These are phyloP conservation scores for Naegleria lovaniensis DNA, from an alignment of 208 protist species.

Conservation along the genomic window DNA sequence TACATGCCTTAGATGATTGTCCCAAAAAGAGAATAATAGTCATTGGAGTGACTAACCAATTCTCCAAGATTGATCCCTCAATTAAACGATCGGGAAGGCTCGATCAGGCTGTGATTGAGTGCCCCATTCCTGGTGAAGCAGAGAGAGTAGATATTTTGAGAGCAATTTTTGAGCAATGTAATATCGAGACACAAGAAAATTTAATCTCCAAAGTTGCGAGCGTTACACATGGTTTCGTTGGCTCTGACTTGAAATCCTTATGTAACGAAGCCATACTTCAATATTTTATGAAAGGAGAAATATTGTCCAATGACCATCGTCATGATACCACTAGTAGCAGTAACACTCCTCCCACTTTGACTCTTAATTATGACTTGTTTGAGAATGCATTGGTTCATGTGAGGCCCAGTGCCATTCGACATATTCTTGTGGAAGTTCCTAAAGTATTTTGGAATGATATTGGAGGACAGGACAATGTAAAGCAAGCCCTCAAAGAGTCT, in stretches of 20 bases:
- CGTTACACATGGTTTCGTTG: constrained; percentile 57
- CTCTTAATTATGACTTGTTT: constrained; percentile 58
- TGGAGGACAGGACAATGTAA: constrained; percentile 80
- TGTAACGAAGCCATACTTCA: constrained; percentile 37
- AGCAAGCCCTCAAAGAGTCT: constrained; percentile 74
- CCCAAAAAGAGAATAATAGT: constrained; percentile 11
- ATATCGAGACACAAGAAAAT: not conserved
- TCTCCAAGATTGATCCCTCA: not conserved
- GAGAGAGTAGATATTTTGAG: not conserved
- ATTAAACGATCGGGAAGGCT: not conserved
- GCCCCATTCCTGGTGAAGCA: not conserved
- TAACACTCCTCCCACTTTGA: not conserved
- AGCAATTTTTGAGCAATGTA: not conserved
- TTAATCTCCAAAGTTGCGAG: constrained; percentile 38
- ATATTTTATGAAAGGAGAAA: not conserved
- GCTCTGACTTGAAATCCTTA: constrained; percentile 46
- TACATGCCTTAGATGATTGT: not conserved
- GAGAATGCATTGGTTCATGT: constrained; percentile 57
- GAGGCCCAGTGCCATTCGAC: constrained; percentile 73
- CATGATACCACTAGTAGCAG: not conserved
- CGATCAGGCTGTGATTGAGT: not conserved
- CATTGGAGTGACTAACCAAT: not conserved
- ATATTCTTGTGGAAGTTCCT: constrained; percentile 70
- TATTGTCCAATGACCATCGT: not conserved
- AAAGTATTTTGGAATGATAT: constrained; percentile 83